Base-by-base conservation (phyloP, 257 asterid species). In the Schizonepeta tenuifolia region DNA sequence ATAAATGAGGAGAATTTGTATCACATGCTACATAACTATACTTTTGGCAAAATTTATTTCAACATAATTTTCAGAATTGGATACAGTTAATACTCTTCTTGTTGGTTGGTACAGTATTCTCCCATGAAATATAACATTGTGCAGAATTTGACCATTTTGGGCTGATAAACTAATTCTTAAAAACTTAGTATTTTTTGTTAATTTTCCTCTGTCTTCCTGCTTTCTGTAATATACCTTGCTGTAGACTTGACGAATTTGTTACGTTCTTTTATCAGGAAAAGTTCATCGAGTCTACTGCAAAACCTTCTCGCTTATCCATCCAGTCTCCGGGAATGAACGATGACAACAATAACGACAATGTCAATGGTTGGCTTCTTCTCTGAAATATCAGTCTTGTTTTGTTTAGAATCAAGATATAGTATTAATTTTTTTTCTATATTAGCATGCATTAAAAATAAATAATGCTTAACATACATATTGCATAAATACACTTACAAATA, bases 251-350 rank as follows among this genome's bases (percentile, higher is more conserved):
- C 31, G 54, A 50, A 56, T 69, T 22, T 36, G 60, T 78, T 51
- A 5, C 67, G 4, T 84, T 78, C n/a, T 24, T 77, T 83, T 77
- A 67, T 28, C 89, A 93, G 98, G 98, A 88, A 60, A 85, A 83
- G 79, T 65, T 85, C 22, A 59, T 71, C 33, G 91, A 88, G 60
- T 80, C 89, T 75, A 65, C 77, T 40, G 83, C 79, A 75, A 84
- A 65, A 54, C 71, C 89, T 66, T 80, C 97, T 64, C 85, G 83
- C 20, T 71, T 88, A 57, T 81, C 81, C 61, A 73, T 80, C 75
- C 89, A 83, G 65, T 77, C 82, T 70, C 85, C 78, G 38, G 88
- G 83, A 75, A 62, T 82, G 79, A 55, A 75, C 15, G 91, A 78
- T 7, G 83, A 80, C 28, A 73, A 31, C 36, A 31, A 31, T 28